A percentile compares a stretch with the other conserved stretches of the same genome.
These are phyloP conservation scores for Septoria petroselini DNA, from an alignment of 2,329 filamentous ascomycete genomes.

Conservation along the genomic window DNA sequence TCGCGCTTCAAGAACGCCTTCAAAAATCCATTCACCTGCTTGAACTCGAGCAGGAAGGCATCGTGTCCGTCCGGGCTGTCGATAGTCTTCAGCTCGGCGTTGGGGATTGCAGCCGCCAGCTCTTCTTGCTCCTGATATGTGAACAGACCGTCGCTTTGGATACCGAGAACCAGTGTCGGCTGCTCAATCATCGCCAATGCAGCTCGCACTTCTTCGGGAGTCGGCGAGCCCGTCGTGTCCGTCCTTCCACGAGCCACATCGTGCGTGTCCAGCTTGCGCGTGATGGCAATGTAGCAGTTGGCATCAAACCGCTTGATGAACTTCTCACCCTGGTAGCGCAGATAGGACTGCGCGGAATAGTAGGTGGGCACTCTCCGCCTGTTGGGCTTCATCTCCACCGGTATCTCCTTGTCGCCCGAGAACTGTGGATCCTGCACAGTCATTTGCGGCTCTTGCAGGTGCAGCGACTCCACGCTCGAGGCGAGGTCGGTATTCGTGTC, in stretches of 20 bases:
- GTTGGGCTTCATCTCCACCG: slow-evolving; percentile 30
- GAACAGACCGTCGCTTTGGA: slow-evolving; percentile 93
- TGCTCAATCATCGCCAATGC: slow-evolving; percentile 82
- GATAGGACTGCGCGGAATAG: slow-evolving; percentile 95
- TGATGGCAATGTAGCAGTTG: slow-evolving; percentile 99
- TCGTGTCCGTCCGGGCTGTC: slow-evolving; percentile 95
- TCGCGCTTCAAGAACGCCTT: slow-evolving; percentile 78
- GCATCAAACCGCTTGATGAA: slow-evolving; percentile 97
- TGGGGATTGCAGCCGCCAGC: slow-evolving; percentile 74
- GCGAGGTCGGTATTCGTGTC: slow-evolving; percentile 30
- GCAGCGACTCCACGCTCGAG: slow-evolving; percentile 22
- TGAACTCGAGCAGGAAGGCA: slow-evolving; percentile 92
- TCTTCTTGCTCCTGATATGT: slow-evolving; percentile 96
- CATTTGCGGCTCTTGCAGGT: slow-evolving; percentile 19
- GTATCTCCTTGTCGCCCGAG: slow-evolving; percentile 41
- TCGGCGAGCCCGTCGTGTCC: slow-evolving; percentile 37
- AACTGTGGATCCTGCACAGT: slow-evolving; percentile 48
- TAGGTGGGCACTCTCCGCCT: slow-evolving; percentile 61
- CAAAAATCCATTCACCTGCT: slow-evolving; percentile 90
- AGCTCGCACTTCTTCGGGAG: slow-evolving; percentile 57
- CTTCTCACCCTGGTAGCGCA: slow-evolving; percentile 93
- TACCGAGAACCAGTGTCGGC: slow-evolving; percentile 85
- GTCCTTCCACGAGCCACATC: slow-evolving; percentile 57
- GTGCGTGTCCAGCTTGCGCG: slow-evolving; percentile 94
- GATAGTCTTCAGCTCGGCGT: slow-evolving; percentile 77